These are phyloP conservation scores for Spergularia azorica DNA, from an alignment of 179 eudicot species.

Conservation along the genomic window DNA sequence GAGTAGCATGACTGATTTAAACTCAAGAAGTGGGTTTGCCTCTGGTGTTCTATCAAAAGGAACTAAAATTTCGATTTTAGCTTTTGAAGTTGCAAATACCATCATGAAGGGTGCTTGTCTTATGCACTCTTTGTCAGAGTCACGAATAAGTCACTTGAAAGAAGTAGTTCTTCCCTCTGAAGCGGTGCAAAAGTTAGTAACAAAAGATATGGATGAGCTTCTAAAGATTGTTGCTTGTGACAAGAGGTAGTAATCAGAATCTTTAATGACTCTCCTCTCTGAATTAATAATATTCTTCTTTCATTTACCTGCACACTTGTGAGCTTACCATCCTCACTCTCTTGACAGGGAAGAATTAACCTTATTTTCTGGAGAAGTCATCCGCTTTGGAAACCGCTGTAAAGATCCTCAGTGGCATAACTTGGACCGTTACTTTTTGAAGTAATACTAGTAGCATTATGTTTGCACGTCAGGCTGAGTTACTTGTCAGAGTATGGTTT, in stretches of 20 bases:
- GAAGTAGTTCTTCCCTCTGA: constrained; percentile 84
- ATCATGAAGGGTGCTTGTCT: constrained; percentile 83
- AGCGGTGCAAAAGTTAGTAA: constrained; percentile 72
- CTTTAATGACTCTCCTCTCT: not conserved
- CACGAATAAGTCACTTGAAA: constrained; percentile 63
- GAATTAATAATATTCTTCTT: not conserved
- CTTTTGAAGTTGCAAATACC: constrained; percentile 95
- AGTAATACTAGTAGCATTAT: constrained; percentile 43
- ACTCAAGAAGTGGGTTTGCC: constrained; percentile 69
- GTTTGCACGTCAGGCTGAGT: not conserved
- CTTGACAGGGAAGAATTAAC: constrained; percentile 77
- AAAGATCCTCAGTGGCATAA: constrained; percentile 99
- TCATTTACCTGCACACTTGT: not conserved
- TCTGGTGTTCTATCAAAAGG: constrained; percentile 61
- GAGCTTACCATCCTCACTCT: constrained; percentile 17
- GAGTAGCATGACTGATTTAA: constrained; percentile 88
- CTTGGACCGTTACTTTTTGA: constrained; percentile 88
- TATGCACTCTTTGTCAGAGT: constrained; percentile 75
- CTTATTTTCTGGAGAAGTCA: constrained; percentile 81
- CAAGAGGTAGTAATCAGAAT: constrained; percentile 55
- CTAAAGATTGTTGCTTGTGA: constrained; percentile 78
- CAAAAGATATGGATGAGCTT: constrained; percentile 71
- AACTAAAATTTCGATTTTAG: constrained; percentile 74
- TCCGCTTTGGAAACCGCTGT: constrained; percentile 95
- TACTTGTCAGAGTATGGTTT: constrained; percentile 2